Evolutionary conservation across 345 rosid genomes (phyloP).

Genomic region (Gossypium anomalum): DNA sequence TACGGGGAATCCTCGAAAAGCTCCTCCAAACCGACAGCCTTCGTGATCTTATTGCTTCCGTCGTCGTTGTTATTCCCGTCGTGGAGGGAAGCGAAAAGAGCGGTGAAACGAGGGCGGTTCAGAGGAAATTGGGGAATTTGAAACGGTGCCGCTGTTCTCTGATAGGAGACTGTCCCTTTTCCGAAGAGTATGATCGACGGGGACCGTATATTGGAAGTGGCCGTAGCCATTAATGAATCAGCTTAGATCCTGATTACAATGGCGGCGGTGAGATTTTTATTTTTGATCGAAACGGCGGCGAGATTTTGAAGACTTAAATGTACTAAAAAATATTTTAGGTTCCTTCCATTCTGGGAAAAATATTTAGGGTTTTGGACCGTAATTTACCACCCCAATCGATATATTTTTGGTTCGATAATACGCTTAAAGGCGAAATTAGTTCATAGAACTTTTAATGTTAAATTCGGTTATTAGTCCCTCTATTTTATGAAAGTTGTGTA

Average conservation of each 20-base stretch:
- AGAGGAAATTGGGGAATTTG: slow-evolving; percentile 13
- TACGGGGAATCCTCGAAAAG: slow-evolving; percentile 25
- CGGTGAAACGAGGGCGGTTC: slow-evolving; percentile 24
- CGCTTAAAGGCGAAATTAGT: too few species aligned
- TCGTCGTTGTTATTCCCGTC: slow-evolving; percentile 18
- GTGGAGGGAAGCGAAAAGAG: slow-evolving; percentile 30
- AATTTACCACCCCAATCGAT: too few species aligned
- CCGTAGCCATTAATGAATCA: slow-evolving; percentile 38
- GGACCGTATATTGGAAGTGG: slow-evolving; percentile 34
- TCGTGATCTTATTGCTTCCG: slow-evolving; percentile 16
- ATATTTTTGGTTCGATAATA: too few species aligned
- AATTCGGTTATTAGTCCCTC: too few species aligned
- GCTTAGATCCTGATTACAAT: not conserved
- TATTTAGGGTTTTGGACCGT: not conserved
- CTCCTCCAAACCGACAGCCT: slow-evolving; percentile 39
- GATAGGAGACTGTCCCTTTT: slow-evolving; percentile 29
- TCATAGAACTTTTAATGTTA: too few species aligned
- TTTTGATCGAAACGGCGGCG: not conserved
- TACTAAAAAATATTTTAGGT: not conserved
- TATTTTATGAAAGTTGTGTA: too few species aligned
- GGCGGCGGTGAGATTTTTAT: not conserved
- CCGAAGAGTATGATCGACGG: slow-evolving; percentile 23
- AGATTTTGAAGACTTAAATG: not conserved
- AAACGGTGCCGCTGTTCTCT: slow-evolving; percentile 2
- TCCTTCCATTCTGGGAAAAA: not conserved